Evolutionary conservation across 108 stramenopile genomes (phyloP).

Genomic region (Discostella pseudostelligera): DNA sequence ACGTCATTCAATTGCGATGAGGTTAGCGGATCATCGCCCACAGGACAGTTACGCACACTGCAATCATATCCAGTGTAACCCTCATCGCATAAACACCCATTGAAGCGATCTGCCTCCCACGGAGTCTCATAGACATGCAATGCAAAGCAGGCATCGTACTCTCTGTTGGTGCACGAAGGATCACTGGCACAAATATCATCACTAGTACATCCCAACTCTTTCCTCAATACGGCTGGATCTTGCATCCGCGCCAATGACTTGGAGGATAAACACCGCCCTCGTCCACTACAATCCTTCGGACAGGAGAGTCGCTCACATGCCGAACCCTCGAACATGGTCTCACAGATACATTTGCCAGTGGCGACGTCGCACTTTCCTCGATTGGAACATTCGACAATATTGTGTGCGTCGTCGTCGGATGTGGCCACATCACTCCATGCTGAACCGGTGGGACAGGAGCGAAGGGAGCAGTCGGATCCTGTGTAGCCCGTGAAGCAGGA

Average conservation of each 20-base stretch:
- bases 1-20: slow-evolving; percentile 52
- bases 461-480: slow-evolving; percentile 54
- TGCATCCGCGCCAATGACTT: slow-evolving; percentile 54
- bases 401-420: slow-evolving; percentile 48
- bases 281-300: slow-evolving; percentile 53
- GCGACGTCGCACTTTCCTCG: slow-evolving; percentile 57
- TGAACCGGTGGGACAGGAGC: slow-evolving; percentile 44
- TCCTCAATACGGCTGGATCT: slow-evolving; percentile 51
- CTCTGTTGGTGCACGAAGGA: slow-evolving; percentile 26
- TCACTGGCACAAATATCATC: slow-evolving; percentile 34
- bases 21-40: slow-evolving; percentile 76
- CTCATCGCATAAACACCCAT: slow-evolving; percentile 72
- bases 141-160: slow-evolving; percentile 31
- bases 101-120: slow-evolving; percentile 75
- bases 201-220: slow-evolving; percentile 33
- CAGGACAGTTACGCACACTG: slow-evolving; percentile 55
- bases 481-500: slow-evolving; percentile 48
- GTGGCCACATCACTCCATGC: slow-evolving; percentile 47
- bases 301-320: slow-evolving; percentile 66
- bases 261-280: slow-evolving; percentile 65
- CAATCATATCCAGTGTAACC: slow-evolving; percentile 75
- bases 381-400: slow-evolving; percentile 65
- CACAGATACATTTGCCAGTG: slow-evolving; percentile 55
- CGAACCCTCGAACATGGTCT: slow-evolving; percentile 53
- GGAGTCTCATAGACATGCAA: slow-evolving; percentile 44